Evolutionary conservation across 2,329 filamentous ascomycete species (phyloP).

Genomic region (Hansfordia pulvinata): DNA sequence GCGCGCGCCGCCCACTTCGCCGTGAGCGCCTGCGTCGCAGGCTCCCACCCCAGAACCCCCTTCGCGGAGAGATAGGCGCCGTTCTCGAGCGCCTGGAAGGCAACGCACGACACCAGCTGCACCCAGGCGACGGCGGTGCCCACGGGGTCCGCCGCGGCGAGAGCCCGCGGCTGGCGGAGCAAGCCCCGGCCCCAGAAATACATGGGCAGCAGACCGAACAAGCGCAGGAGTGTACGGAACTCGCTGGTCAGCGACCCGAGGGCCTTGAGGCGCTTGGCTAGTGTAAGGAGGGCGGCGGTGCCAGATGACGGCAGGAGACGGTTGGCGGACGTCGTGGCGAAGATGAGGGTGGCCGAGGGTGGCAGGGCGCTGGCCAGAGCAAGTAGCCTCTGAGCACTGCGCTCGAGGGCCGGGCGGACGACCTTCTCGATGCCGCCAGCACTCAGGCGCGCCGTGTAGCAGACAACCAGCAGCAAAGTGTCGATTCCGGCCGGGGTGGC

Average conservation of each 20-base stretch:
- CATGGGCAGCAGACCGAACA: constrained; percentile 67
- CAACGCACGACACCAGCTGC: constrained; percentile 53
- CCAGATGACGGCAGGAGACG: constrained; percentile 20
- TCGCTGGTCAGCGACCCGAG: constrained; percentile 57
- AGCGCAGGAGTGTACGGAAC: constrained; percentile 55
- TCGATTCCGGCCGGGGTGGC: constrained; percentile 58
- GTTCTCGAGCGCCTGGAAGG: constrained; percentile 76
- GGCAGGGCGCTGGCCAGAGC: constrained; percentile 37
- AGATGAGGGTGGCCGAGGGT: constrained; percentile 31
- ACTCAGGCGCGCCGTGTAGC: constrained; percentile 50
- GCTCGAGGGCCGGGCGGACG: constrained; percentile 42
- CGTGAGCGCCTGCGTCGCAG: constrained; percentile 43
- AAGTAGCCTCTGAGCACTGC: constrained; percentile 35
- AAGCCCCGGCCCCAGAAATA: constrained; percentile 51
- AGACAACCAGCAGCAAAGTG: constrained; percentile 51
- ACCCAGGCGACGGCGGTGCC: constrained; percentile 43
- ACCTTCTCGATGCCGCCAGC: constrained; percentile 35
- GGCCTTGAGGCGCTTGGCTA: constrained; percentile 39
- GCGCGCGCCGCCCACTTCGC: constrained; percentile 63
- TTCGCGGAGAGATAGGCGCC: constrained; percentile 63
- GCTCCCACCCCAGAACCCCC: constrained; percentile 48
- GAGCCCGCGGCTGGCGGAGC: constrained; percentile 19
- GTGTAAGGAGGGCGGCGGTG: constrained; percentile 29
- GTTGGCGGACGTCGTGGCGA: constrained; percentile 21
- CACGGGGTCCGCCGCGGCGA: constrained; percentile 13